Conservation (phyloP, 1,284 basidiomycete genomes). For the Anthracocystis walkeri region DNA sequence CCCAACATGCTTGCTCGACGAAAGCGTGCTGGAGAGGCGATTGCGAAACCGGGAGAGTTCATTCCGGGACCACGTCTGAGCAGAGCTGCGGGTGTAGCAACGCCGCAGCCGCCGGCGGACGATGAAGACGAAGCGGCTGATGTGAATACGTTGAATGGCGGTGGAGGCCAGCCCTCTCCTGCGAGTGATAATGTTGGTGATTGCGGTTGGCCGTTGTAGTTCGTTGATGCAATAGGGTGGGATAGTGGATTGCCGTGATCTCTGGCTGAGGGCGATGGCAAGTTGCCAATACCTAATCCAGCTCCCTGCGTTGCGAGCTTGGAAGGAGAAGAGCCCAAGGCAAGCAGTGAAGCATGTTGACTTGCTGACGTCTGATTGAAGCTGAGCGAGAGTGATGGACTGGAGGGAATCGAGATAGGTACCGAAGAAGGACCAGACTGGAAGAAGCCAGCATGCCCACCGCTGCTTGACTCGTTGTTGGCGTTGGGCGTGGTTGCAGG, state of each 20-base stretch:
- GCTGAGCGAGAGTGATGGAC: constrained; percentile 27
- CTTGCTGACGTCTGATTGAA: constrained; percentile 7
- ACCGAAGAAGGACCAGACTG: constrained; percentile 18
- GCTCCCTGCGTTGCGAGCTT: constrained; percentile 14
- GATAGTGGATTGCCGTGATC: constrained; percentile 25
- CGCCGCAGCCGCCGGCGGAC: constrained; percentile 18
- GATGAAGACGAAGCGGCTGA: constrained; percentile 22
- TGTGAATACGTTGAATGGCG: constrained; percentile 14
- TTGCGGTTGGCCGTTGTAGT: constrained; percentile 21
- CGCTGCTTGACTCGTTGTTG: neutral
- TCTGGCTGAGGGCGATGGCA: constrained; percentile 34
- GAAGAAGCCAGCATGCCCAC: constrained; percentile 12
- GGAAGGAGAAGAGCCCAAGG: constrained; percentile 18
- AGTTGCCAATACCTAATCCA: constrained; percentile 33
- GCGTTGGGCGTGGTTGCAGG: neutral
- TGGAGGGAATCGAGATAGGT: constrained; percentile 36
- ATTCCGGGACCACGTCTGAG: constrained; percentile 29
- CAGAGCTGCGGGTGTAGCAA: constrained; percentile 23
- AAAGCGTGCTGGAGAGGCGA: constrained; percentile 41
- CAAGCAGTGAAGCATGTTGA: constrained; percentile 19
- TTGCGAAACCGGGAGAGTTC: constrained; percentile 35
- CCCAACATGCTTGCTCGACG: constrained; percentile 58
- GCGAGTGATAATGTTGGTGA: constrained; percentile 29
- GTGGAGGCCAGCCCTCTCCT: constrained; percentile 38
- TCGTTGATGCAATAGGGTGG: neutral